A percentile compares a stretch with the other conserved stretches of the same genome.
These are phyloP conservation scores for Mimosa pudica DNA, from an alignment of 306 rosid species.

Conservation along the genomic window DNA sequence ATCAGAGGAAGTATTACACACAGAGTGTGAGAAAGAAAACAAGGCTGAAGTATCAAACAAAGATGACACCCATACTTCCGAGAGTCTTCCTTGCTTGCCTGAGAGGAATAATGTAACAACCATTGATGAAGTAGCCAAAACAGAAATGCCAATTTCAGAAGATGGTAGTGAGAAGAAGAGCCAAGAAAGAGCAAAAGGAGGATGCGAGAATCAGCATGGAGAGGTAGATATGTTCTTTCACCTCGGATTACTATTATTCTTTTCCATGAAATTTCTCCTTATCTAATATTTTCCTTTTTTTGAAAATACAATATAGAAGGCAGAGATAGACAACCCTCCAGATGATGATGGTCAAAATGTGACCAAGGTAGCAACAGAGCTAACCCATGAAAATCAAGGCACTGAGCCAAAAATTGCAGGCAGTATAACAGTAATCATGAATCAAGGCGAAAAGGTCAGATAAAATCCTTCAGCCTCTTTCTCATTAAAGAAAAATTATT, in stretches of 20 bases:
- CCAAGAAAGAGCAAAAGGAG: background rate
- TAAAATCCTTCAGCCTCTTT: background rate
- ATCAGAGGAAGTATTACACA: conserved; percentile 11
- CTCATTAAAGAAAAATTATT: background rate
- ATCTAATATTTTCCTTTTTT: background rate
- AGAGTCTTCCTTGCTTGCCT: background rate
- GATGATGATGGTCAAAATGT: conserved; percentile 7
- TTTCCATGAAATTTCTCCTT: background rate
- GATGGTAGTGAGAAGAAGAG: background rate
- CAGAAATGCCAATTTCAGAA: background rate
- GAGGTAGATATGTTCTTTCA: background rate
- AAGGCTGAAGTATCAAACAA: conserved; percentile 13
- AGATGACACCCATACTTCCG: background rate
- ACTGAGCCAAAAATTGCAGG: too few relatives aligned
- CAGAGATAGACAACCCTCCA: conserved; percentile 13
- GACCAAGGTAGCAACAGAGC: background rate
- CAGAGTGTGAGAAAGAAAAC: background rate
- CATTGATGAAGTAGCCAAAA: conserved; percentile 4
- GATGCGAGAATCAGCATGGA: background rate
- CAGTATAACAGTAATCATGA: background rate
- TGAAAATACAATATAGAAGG: background rate
- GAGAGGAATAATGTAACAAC: conserved; percentile 5
- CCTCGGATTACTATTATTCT: background rate
- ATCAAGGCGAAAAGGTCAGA: conserved; percentile 15
- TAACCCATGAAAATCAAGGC: background rate